Evolutionary conservation across 2,329 filamentous ascomycete genomes (phyloP), one percentile per base, ranked within the genome.

Genomic region (Cladophialophora carrionii): DNA sequence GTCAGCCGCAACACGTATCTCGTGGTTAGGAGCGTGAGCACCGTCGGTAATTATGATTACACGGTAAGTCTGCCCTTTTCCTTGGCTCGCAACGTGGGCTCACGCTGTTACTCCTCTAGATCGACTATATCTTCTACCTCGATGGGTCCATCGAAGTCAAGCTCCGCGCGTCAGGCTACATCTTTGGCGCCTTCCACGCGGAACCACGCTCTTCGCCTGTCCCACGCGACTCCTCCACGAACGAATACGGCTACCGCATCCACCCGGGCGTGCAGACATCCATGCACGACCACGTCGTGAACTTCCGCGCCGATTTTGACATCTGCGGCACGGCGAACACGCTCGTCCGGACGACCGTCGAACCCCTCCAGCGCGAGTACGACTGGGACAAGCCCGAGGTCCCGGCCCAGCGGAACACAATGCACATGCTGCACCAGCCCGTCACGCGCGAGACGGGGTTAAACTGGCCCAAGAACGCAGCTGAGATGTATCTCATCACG

Each of bases 41-140:
- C 82, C 0, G 79, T 86, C 2, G 83, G 82, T 1, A 86, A 85
- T 73, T 85, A 86, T 71, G 83, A 85, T 67, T 81, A 80, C 64
- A 78, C 78, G 31, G 63, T 65, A 9, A 60, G 66, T 22, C 37
- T 57, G 37, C 22, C 32, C 32, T 32, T 20, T 22, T 4, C 12
- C 7, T 8, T 43, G 1, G 37, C 2, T 20, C 17, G 17, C 17
- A 6, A n/a, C 37, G 17, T 20, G 17, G 5, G 8, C 46, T 46
- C 4, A 58, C 43, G 4, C 20, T 32, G 0, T 22, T 57, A 26
- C 29, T 20, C 41, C 4, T 24, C 54, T 32, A 65, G n/a, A 80
- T 84, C 58, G 77, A 77, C 46, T 85, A 84, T 68, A 73, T 75
- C 8, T 85, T 86, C 72, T 79, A 78, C 69, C 68, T 82, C 8